Evolutionary conservation across 2,329 filamentous ascomycete genomes (phyloP).

Genomic region (Penicillium polonicum): DNA sequence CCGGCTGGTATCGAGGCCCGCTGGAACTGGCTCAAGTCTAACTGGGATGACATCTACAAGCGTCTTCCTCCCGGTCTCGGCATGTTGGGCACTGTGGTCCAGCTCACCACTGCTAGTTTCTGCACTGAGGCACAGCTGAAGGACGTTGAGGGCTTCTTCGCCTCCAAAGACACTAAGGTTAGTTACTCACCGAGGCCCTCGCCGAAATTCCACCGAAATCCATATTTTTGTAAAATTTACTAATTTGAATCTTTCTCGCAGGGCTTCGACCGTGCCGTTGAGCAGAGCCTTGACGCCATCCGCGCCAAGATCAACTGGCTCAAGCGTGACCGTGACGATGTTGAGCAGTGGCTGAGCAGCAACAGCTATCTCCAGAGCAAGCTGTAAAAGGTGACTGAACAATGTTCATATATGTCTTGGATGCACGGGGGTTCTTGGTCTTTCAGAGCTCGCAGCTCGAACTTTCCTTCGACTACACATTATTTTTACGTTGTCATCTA

Average conservation of each 20-base stretch:
- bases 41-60: conserved; percentile 82
- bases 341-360: conserved; percentile 68
- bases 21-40: conserved; percentile 78
- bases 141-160: conserved; percentile 78
- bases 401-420: background rate
- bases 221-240: conserved; percentile 5
- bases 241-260: conserved; percentile 24
- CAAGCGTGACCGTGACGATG: conserved; percentile 71
- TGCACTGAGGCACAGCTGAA: conserved; percentile 72
- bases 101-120: conserved; percentile 78
- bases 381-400: conserved; percentile 24
- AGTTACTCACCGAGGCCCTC: conserved; percentile 1
- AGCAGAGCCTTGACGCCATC: conserved; percentile 85
- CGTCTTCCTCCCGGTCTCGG: conserved; percentile 81
- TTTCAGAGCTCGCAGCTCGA: background rate
- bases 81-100: conserved; percentile 81
- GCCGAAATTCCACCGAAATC: background rate
- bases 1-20: conserved; percentile 75
- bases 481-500: background rate
- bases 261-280: conserved; percentile 80
- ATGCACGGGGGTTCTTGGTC: background rate
- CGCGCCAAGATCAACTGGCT: conserved; percentile 82
- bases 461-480: background rate
- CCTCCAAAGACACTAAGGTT: conserved; percentile 73
- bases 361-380: conserved; percentile 57